Evolutionary conservation across 306 rosid genomes (phyloP).

Genomic region (Lathyrus aphaca): DNA sequence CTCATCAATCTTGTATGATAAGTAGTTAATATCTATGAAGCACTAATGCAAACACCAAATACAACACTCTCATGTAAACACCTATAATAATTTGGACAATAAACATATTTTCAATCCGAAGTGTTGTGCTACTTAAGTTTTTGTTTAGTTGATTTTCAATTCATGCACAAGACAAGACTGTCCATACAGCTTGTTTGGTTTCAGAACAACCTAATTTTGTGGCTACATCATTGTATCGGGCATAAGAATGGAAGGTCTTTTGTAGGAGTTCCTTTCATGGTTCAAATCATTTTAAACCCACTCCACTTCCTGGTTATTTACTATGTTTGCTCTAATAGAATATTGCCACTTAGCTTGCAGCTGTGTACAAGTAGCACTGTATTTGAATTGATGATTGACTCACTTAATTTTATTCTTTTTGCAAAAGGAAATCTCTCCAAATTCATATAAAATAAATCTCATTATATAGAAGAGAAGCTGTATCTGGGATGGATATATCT

Average conservation of each 20-base stretch:
- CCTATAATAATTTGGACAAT: not conserved
- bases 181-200: not conserved
- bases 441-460: not conserved
- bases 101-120: not conserved
- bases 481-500: constrained; percentile 20
- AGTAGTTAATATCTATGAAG: not conserved
- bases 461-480: not conserved
- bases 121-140: not conserved
- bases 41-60: not conserved
- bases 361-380: not conserved
- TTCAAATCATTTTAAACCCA: not conserved
- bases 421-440: not conserved
- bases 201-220: constrained; percentile 22
- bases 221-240: not conserved
- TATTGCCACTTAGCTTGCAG: constrained; percentile 2
- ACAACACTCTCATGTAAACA: not conserved
- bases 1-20: not conserved
- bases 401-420: not conserved
- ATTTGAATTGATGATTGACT: not conserved
- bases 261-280: not conserved
- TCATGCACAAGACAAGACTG: not conserved
- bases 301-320: not conserved
- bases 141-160: not conserved
- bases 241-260: not conserved
- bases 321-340: not conserved